Base-by-base conservation (phyloP, 352 stramenopile genomes). In the Thraustotheca clavata region DNA sequence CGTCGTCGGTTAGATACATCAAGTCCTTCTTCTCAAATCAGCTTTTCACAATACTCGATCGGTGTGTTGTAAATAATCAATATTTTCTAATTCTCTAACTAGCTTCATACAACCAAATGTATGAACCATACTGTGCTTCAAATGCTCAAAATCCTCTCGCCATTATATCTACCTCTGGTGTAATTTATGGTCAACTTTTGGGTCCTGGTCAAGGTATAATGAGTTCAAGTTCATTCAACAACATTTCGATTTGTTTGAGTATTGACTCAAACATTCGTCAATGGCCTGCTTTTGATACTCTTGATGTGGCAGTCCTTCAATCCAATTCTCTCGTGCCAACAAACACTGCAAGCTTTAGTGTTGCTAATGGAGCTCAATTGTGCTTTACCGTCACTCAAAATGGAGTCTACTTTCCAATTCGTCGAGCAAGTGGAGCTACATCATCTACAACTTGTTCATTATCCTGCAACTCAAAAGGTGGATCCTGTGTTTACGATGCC, bases 101-200 rank as follows among this genome's bases (percentile, higher is more conserved):
- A 65, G 57, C 57, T 9, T 34, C 36, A 12, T 65, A 50, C 38
- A 31, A 29, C 27, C 8, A 31, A 29, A 26, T 46, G 26, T n/a
- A 46, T 4, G n/a, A 29, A 8, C 57, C 57, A 9, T 20, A 34
- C 34, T 65, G 57, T 34, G 31, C n/a, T 11, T 54, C 57, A 4
- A 35, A 48, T 8, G 35, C 43, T 46, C 1, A 55, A 24, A 65
- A 47, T 31, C 57, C 57, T 27, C 57, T 65, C 20, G 57, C 43
- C 11, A 29, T 65, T 29, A 54, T 16, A 20, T 35, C 57, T 27
- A 22, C 57, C 4, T 5, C 35, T 20, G 57, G 57, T 7, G 11
- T 65, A 8, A 46, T 54, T 4, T 54, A 54, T 32, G 57, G 57
- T 26, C 57, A 65, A 20, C 57, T 65, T 22, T 46, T 65, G 1